Evolutionary conservation across 305 asterid genomes (phyloP).

Genomic region (Fraxinus dipetala): DNA sequence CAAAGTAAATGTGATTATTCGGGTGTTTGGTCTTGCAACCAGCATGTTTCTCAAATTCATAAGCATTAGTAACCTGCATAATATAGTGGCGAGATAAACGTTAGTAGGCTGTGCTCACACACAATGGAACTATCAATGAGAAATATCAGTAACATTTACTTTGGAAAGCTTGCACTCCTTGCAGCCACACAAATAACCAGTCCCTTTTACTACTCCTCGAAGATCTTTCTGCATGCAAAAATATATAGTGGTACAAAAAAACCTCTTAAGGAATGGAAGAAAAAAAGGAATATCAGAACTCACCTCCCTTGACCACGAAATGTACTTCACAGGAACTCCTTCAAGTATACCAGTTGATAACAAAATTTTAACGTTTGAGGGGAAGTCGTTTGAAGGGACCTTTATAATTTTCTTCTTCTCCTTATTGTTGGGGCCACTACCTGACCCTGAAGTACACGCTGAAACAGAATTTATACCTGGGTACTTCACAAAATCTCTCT

Average conservation of each 20-base stretch:
- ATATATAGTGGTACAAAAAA: not conserved
- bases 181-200: slow-evolving; percentile 69
- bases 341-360: slow-evolving; percentile 74
- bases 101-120: not conserved
- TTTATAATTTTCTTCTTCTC: slow-evolving; percentile 39
- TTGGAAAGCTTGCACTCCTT: slow-evolving; percentile 57
- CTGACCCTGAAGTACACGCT: not conserved
- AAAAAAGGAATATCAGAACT: slow-evolving; percentile 17
- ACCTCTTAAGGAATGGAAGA: slow-evolving; percentile 11
- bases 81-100: slow-evolving; percentile 12
- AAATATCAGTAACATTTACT: slow-evolving; percentile 29
- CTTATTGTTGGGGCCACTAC: slow-evolving; percentile 29
- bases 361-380: slow-evolving; percentile 64
- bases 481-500: slow-evolving; percentile 18
- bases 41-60: slow-evolving; percentile 74
- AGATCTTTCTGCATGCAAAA: slow-evolving; percentile 55
- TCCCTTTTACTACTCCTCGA: slow-evolving; percentile 61
- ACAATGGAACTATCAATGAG: not conserved
- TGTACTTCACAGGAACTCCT: slow-evolving; percentile 78
- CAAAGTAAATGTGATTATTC: slow-evolving; percentile 72
- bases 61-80: slow-evolving; percentile 54
- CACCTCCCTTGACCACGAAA: slow-evolving; percentile 83
- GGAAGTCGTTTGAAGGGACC: slow-evolving; percentile 49
- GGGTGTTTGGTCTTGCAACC: slow-evolving; percentile 83
- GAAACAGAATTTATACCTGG: slow-evolving; percentile 23